Conservation (phyloP, 192 early-diverging fungal species). For the Coemansia aciculifera region DNA sequence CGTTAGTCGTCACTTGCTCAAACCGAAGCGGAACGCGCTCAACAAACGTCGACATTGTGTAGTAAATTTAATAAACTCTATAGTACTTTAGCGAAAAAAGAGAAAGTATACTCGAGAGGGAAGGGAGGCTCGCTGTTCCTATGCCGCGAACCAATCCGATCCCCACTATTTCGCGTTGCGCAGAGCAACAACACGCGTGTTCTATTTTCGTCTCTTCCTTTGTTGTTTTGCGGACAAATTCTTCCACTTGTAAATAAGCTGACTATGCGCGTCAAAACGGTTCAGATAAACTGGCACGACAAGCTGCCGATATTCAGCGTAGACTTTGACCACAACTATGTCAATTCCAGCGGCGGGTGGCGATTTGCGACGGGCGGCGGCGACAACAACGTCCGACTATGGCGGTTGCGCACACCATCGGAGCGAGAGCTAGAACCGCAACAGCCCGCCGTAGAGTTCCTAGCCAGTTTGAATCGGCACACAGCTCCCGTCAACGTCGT, state of each 20-base stretch:
- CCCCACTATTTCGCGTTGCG: background rate
- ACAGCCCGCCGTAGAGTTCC: conserved; percentile 68
- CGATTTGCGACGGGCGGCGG: conserved; percentile 89
- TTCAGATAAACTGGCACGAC: conserved; percentile 96
- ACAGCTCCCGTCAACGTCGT: conserved; percentile 90
- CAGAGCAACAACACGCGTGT: background rate
- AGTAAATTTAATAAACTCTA: background rate
- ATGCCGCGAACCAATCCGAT: background rate
- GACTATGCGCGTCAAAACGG: conserved; percentile 65
- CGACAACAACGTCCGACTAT: conserved; percentile 84
- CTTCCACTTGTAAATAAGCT: background rate
- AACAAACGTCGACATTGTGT: conserved; percentile 45
- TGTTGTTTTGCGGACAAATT: background rate
- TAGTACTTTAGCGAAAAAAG: background rate
- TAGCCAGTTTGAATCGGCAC: conserved; percentile 82
- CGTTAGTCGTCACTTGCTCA: conserved; percentile 63
- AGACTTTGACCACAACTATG: conserved; percentile 74
- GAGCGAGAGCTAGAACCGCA: conserved; percentile 21
- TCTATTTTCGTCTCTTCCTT: background rate
- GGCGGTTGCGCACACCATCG: conserved; percentile 26
- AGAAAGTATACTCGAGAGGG: background rate
- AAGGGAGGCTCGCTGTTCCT: background rate
- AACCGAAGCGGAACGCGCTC: conserved; percentile 66
- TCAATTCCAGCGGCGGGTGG: conserved; percentile 37
- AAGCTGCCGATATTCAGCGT: conserved; percentile 86